Evolutionary conservation across 2,329 filamentous ascomycete genomes (phyloP).

Genomic region (Ophiostoma tasmaniense): DNA sequence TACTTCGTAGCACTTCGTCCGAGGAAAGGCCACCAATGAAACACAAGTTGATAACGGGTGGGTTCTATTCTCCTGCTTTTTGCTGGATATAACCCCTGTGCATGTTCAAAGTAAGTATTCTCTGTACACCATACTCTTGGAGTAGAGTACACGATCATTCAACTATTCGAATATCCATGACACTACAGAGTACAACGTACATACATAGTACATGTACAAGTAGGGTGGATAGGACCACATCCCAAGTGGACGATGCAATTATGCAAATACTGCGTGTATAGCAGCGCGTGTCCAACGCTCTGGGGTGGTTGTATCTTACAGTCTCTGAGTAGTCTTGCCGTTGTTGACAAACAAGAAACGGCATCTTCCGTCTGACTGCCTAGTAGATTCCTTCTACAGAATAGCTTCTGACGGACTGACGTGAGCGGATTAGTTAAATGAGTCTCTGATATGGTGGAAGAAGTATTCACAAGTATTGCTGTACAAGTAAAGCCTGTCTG

Average conservation of each 20-base stretch:
- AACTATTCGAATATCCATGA: neutral
- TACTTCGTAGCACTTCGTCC: slow-evolving; percentile 11
- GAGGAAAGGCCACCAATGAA: slow-evolving; percentile 22
- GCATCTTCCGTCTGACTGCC: neutral
- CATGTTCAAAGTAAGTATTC: too few relatives aligned
- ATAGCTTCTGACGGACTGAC: neutral
- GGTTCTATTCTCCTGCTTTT: neutral
- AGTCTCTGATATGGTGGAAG: neutral
- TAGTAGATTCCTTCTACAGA: neutral
- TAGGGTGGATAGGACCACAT: neutral
- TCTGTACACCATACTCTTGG: too few relatives aligned
- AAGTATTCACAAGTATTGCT: neutral
- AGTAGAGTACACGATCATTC: neutral
- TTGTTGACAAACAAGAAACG: neutral
- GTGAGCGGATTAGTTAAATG: neutral
- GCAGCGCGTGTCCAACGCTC: too few relatives aligned
- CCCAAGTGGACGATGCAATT: neutral
- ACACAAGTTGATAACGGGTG: slow-evolving; percentile 6
- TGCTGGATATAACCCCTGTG: neutral
- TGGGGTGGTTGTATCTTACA: too few relatives aligned
- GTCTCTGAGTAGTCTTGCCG: too few relatives aligned
- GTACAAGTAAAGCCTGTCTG: neutral
- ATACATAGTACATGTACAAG: too few relatives aligned
- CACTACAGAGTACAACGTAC: neutral
- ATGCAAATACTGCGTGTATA: neutral